Evolutionary conservation across 352 stramenopile species (phyloP).

Genomic region (Globisporangium cederbergense): DNA sequence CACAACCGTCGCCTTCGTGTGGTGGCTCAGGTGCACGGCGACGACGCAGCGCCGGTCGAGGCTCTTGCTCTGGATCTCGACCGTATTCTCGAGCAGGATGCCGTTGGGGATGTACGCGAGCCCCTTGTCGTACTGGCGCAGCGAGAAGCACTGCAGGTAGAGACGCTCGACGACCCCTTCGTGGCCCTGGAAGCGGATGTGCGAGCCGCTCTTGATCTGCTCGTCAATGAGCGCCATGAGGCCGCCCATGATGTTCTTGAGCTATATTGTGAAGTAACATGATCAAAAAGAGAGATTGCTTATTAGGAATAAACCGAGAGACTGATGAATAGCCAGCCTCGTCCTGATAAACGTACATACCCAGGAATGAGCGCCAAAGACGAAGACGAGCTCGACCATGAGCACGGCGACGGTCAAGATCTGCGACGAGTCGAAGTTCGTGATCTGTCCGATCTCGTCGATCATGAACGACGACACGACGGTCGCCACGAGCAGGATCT

Average conservation of each 20-base stretch:
- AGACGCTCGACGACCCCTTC: slow-evolving; percentile 81
- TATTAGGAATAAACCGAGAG: too few species aligned
- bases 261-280: slow-evolving; percentile 25
- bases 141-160: slow-evolving; percentile 76
- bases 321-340: neutral
- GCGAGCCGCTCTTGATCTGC: slow-evolving; percentile 73
- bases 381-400: slow-evolving; percentile 74
- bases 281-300: neutral
- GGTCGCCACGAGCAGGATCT: slow-evolving; percentile 71
- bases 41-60: slow-evolving; percentile 54
- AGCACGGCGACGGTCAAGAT: slow-evolving; percentile 77
- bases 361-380: slow-evolving; percentile 81
- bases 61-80: slow-evolving; percentile 69
- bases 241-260: slow-evolving; percentile 85
- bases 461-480: slow-evolving; percentile 87
- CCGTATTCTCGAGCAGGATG: slow-evolving; percentile 67
- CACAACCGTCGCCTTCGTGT: slow-evolving; percentile 40
- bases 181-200: slow-evolving; percentile 71
- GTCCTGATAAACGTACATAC: slow-evolving; percentile 24
- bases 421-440: slow-evolving; percentile 75
- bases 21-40: slow-evolving; percentile 53
- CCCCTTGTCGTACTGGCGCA: slow-evolving; percentile 80
- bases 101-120: slow-evolving; percentile 81
- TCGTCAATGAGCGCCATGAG: slow-evolving; percentile 80
- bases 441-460: slow-evolving; percentile 74